These are phyloP conservation scores for Plasmodium knowlesi DNA, from an alignment of 169 alveolate genomes.

Conservation along the genomic window DNA sequence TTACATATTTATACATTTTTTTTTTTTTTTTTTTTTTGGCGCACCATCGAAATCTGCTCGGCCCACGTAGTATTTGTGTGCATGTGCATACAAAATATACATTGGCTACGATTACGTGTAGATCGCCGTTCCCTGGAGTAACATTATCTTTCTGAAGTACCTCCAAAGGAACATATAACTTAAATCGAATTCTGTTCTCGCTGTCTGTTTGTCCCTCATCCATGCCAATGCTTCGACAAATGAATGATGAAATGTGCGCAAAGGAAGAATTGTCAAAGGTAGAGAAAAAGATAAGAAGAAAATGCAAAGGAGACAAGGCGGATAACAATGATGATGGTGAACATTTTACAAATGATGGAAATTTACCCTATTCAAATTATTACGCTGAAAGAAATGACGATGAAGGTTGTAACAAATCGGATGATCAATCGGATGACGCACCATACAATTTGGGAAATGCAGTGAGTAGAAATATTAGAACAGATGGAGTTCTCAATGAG, in stretches of 20 bases:
- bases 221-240: background rate
- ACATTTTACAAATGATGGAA: background rate
- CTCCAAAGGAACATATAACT: background rate
- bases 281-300: constrained; percentile 11
- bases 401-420: background rate
- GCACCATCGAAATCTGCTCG: background rate
- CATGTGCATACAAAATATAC: background rate
- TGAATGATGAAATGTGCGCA: constrained; percentile 46
- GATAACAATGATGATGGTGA: background rate
- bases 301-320: background rate
- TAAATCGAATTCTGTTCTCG: background rate
- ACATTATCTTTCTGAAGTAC: background rate
- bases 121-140: background rate
- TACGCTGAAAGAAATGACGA: constrained; percentile 3
- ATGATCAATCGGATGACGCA: background rate
- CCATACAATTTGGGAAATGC: constrained; percentile 6
- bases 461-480: background rate
- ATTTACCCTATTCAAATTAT: background rate
- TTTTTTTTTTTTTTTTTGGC: background rate
- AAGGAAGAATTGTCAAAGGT: constrained; percentile 23
- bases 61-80: background rate
- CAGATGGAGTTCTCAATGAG: background rate
- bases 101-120: background rate
- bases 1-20: background rate
- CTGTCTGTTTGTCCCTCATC: background rate